A percentile compares a stretch with the other conserved stretches of the same genome.
phyloP scores from a whole-genome alignment of 148 eudicot genomes.

The Cornus suecica region DNA sequence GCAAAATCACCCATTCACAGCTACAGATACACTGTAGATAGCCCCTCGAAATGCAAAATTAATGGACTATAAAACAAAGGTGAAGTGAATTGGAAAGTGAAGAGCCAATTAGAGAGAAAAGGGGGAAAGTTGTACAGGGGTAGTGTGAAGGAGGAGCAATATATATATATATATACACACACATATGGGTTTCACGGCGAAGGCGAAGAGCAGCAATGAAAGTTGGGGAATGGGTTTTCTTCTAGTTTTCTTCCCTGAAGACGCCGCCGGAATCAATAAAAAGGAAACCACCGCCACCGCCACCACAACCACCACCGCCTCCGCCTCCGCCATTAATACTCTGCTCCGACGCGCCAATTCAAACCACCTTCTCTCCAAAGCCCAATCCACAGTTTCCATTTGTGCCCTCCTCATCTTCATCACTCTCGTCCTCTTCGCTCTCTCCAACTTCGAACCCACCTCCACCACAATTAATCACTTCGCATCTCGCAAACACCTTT shows the following conservation, averaged over 20 bases:
- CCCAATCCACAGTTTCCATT: slow-evolving; percentile 69
- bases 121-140: background rate
- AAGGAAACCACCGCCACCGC: slow-evolving; percentile 8
- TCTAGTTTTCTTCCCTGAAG: slow-evolving; percentile 49
- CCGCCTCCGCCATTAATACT: slow-evolving; percentile 3
- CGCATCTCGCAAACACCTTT: slow-evolving; percentile 18
- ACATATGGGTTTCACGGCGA: slow-evolving; percentile 6
- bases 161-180: too few relatives aligned
- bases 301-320: slow-evolving; percentile 5
- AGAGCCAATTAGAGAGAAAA: background rate
- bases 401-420: slow-evolving; percentile 57
- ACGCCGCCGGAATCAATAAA: background rate
- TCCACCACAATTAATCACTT: slow-evolving; percentile 7
- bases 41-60: too few relatives aligned
- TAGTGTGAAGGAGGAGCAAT: background rate
- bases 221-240: slow-evolving; percentile 54
- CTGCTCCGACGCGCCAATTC: slow-evolving; percentile 25
- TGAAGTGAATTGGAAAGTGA: background rate
- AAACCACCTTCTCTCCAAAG: slow-evolving; percentile 32
- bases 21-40: too few relatives aligned
- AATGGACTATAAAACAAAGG: too few relatives aligned
- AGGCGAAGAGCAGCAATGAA: slow-evolving; percentile 21
- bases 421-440: slow-evolving; percentile 63
- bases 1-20: too few relatives aligned
- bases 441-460: slow-evolving; percentile 63